These are phyloP conservation scores for Fagus crenata DNA, from an alignment of 306 rosid species.

Conservation along the genomic window DNA sequence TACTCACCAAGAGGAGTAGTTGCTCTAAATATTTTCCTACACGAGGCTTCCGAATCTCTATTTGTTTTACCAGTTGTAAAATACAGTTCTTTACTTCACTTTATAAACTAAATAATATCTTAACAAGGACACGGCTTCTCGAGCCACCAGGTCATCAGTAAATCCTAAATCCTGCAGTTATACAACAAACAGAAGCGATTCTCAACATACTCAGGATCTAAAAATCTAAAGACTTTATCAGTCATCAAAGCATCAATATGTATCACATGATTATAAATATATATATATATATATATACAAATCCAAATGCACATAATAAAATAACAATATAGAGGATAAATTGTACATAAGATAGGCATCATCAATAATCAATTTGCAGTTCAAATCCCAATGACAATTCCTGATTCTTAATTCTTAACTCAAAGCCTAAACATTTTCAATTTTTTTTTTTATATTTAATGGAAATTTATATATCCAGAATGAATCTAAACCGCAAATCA, in stretches of 20 bases:
- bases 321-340: no score
- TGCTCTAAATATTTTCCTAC: constrained; percentile 65
- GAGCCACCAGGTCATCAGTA: constrained; percentile 51
- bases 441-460: no score
- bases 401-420: no score
- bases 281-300: background rate
- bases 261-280: background rate
- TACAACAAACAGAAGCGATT: constrained; percentile 33
- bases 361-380: background rate
- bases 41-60: constrained; percentile 62
- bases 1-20: constrained; percentile 69
- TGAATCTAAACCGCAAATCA: no score
- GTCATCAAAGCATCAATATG: background rate
- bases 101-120: constrained; percentile 57
- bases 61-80: constrained; percentile 46
- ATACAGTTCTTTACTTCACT: constrained; percentile 61
- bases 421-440: no score
- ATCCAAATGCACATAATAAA: background rate
- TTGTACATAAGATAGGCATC: background rate
- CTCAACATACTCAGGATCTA: background rate
- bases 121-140: constrained; percentile 27
- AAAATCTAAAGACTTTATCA: background rate
- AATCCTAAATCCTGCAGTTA: constrained; percentile 62
- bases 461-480: no score
- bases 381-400: background rate